Evolutionary conservation across 208 protist genomes (phyloP), one percentile per base, ranked within the genome.

Genomic region (Crithidia fasciculata): DNA sequence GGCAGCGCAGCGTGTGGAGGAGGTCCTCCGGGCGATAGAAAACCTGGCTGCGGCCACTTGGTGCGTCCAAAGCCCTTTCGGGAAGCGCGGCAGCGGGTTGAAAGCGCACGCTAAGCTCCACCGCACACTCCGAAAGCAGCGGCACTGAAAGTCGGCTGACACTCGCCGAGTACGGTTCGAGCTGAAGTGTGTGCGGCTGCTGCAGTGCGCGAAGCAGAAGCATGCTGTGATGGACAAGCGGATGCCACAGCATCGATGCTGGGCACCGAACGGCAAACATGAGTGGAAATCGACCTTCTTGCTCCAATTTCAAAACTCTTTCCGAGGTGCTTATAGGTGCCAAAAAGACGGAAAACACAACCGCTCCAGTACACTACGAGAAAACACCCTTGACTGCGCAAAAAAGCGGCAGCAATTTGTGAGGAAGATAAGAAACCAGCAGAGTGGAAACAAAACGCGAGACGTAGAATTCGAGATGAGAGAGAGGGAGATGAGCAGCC

Each of bases 261-360:
- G 83, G 82, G 69, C 87, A 92, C 16, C 77, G 72, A 4, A 95
- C 81, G 37, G 74, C 63, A 69, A 93, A 93, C 87, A 95, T 92
- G 44, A 19, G 50, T 37, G 39, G 2, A 28, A 39, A 15, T 5
- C 36, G 59, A 6, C 37, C 15, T 47, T 6, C 43, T 61, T n/a
- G 8, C 28, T 28, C 28, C 28, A 28, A 28, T 28, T 28, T 28
- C 28, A 28, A 12, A 61, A 45, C 39, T 4, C 10, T 7, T 61
- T 28, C 28, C 28, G 28, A 28, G 28, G 28, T 28, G 28, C 28
- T 28, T 28, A 28, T 28, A 28, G 28, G 28, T 28, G 28, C 28
- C 28, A 28, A 28, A 28, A 28, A 28, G 28, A 28, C 28, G 28
- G 28, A 28, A 28, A 28, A 28, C 28, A 28, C 28, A 28, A 28